Evolutionary conservation across 495 filamentous ascomycete species (phyloP), one percentile per base, ranked within the genome.

Genomic region (Aspergillus incahuasiensis): DNA sequence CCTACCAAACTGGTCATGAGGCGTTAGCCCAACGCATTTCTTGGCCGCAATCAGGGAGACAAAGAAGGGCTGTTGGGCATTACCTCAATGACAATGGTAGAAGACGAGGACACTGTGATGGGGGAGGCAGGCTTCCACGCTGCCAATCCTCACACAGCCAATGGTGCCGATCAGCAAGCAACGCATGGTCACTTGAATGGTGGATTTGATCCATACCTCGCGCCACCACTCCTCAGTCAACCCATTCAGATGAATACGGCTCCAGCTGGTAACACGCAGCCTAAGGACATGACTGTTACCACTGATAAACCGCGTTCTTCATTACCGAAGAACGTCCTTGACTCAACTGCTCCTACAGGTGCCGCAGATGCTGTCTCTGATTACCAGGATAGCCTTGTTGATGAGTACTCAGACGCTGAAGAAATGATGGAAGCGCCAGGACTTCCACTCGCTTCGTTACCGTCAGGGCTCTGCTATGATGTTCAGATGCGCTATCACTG

Each of bases 401-500:
- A 77, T 35, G 61, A 68, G 20, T 70, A 69, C 58, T 76, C 71
- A 5, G 72, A 75, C 69, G 72, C 74, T 34, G 71, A 72, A 18
- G 69, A 71, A 7, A 69, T 73, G 11, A 47, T 47, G 9, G 48
- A 46, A 3, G 40, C 48, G 19, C 56, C 58, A n/a, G 74, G 71
- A 11, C 65, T 77, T 21, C 68, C 72, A 0, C 61, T 76, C 25
- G 69, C 66, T 13, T 62, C 75, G 22, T 60, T 91, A 44, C 72
- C 89, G 5, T 87, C 89, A 7, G 85, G 95, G 34, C 79, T 87
- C 41, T 94, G 90, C 59, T 98, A 97, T 67, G 94, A 98, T 73
- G 80, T 83, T 21, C 83, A 91, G 18, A 98, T 98, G 94, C 88
- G 91, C 49, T 85, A 88, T 57, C 94, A 98, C 64, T 86, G 86